Evolutionary conservation across 2,329 filamentous ascomycete genomes (phyloP), one percentile per base, ranked within the genome.

Genomic region (Cercospora sp.): DNA sequence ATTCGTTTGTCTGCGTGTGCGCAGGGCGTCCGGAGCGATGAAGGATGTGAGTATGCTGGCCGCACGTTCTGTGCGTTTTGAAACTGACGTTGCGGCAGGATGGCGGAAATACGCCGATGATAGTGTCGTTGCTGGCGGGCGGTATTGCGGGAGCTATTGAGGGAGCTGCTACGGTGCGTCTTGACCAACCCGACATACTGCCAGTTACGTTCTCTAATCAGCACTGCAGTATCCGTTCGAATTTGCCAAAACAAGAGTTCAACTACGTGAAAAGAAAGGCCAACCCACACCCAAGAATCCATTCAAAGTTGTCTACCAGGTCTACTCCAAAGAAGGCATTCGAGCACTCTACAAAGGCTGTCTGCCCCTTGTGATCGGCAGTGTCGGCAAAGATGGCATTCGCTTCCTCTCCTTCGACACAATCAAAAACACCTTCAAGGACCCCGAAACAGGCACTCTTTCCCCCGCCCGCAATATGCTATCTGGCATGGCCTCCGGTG

Each of bases 381-480:
- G 86, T 6, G 81, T 89, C 2, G 86, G 81, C 60, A 91, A 91
- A 79, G 88, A 90, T 73, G 88, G 84, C 5, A 85, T 91, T 13
- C 85, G 89, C 0, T 91, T 91, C 72, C 77, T 90, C 12, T 87
- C 86, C 3, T 91, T 89, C 75, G 88, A 91, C 73, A 84, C 84
- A 0, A 88, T 91, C 74, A 89, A 88, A 72, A 84, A 86, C 68
- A 76, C 80, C 0, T 86, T 86, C 73, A 84, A 87, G 66, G 83
- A 86, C 61, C 79, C 79, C 3, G 83, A 87, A 6, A 85, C 85
- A 1, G 87, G 87, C 0, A 84, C 81, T 1, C 77, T 90, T 7
- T 86, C 86, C 0, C 84, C 87, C 0, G 73, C 81, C 0, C 79
- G 85, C 2, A 89, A 87, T 45, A 82, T 91, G n/a, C 74, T 87